Base-by-base conservation (phyloP, 257 asterid genomes). In the Penstemon newberryi region DNA sequence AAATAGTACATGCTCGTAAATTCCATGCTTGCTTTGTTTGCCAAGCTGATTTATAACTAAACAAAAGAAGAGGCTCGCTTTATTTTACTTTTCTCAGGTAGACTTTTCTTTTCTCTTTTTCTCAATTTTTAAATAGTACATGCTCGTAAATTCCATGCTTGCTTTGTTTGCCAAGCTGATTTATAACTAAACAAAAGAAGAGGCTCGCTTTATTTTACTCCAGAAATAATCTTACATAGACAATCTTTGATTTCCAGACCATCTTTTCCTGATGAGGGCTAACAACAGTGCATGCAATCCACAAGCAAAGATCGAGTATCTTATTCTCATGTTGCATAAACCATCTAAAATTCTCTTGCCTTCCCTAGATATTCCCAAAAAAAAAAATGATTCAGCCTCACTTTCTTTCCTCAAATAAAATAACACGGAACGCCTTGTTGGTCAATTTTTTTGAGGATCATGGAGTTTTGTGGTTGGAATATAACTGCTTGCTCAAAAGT, bases 121-220 rank as follows among this genome's bases (percentile, higher is more conserved):
- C 47, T 62, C n/a, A 15, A 13, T 19, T 56, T 19, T 53, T 40
- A 41, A 5, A 44, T 63, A 47, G 43, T 59, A 66, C 51, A 47
- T 56, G 58, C 37, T 65, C 54, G 59, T 41, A 45, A 36, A 53
- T 19, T 40, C 45, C 42, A 51, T 60, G 66, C 49, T 15, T 63
- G 15, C 52, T 56, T 58, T 66, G 66, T 36, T 54, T 45, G 33
- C 71, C 62, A 71, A 41, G 38, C 56, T 60, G 55, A 49, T 71
- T 25, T 53, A 64, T 47, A 18, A 11, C 57, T 62, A 19, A 43
- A 53, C 40, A 1, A 65, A 38, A 51, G 51, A 33, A 54, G 58
- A 8, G 66, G 45, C 50, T 45, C 38, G 36, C 47, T 70, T 74
- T 61, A 56, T 51, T 7, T 18, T 56, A 15, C 69, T 50, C n/a